A percentile compares a stretch with the other conserved stretches of the same genome.
These are phyloP conservation scores for Nicotiana tabacum DNA, from an alignment of 257 asterid species.

Conservation along the genomic window DNA sequence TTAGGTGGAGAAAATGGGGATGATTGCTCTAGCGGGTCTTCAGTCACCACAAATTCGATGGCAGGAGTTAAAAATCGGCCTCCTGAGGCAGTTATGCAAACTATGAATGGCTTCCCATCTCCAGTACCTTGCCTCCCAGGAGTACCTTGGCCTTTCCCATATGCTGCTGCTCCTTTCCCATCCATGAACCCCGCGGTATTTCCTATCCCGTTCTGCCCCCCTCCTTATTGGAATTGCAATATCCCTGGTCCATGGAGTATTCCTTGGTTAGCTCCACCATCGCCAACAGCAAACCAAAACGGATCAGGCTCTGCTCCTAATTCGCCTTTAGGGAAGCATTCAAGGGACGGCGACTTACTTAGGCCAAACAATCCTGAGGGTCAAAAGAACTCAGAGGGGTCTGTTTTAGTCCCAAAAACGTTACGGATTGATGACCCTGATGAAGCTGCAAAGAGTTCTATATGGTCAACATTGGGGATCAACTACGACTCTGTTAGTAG, in stretches of 20 bases:
- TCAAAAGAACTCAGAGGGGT: slow-evolving; percentile 24
- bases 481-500: slow-evolving; percentile 38
- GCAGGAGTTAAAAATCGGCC: slow-evolving; percentile 22
- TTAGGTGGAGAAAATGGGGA: slow-evolving; percentile 33
- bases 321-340: slow-evolving; percentile 69
- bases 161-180: slow-evolving; percentile 45
- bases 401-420: slow-evolving; percentile 60
- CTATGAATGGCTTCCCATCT: slow-evolving; percentile 38
- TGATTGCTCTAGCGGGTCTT: slow-evolving; percentile 40
- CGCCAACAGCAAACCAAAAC: slow-evolving; percentile 30
- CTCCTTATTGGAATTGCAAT: slow-evolving; percentile 61
- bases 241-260: slow-evolving; percentile 53
- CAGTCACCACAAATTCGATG: slow-evolving; percentile 27
- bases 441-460: slow-evolving; percentile 84
- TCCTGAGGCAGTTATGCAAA: slow-evolving; percentile 35
- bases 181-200: slow-evolving; percentile 45
- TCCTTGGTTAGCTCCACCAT: slow-evolving; percentile 47
- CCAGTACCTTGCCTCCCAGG: slow-evolving; percentile 56
- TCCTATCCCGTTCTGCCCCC: slow-evolving; percentile 54
- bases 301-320: slow-evolving; percentile 19
- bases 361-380: slow-evolving; percentile 24
- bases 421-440: slow-evolving; percentile 80
- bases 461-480: slow-evolving; percentile 83
- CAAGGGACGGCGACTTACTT: slow-evolving; percentile 55
- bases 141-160: slow-evolving; percentile 57